Evolutionary conservation across 2,329 filamentous ascomycete genomes (phyloP), one percentile per base, ranked within the genome.

Genomic region (Clonostachys rhizophaga): DNA sequence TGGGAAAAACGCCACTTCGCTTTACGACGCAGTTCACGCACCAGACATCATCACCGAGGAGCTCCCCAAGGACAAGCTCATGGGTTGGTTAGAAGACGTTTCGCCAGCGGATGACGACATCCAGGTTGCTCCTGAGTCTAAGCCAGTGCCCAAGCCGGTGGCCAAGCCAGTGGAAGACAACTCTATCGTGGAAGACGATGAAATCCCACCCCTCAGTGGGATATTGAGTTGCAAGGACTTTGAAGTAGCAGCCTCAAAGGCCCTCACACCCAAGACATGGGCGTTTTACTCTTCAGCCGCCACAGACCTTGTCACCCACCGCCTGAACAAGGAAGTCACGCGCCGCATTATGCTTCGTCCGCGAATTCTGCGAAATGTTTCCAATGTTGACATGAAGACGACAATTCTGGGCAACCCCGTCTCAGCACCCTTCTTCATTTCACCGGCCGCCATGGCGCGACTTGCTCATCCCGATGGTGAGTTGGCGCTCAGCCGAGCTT

Each of bases 241-340:
- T 47, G 71, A 77, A 49, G 50, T 53, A 4, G 60, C 71, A 1
- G 78, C 76, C 1, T 66, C 67, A 7, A 68, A 67, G 35, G 69
- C 67, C 1, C 62, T 74, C 3, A 67, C 64, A 7, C 60, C 63
- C 16, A 78, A 79, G 53, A 71, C 72, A 3, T 79, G 74, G 74
- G 76, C 76, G 0, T 81, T 79, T 52, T 78, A 79, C 54, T 75
- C 72, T 13, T 75, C 74, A 16, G 77, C 75, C 1, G 69, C 75
- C 12, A 78, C 73, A 10, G 76, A 80, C 58, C 59, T 77, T 5
- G 59, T 78, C 48, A 79, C 75, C 2, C 67, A 70, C 3, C 62
- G 70, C 20, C 68, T 70, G 12, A 80, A 78, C 55, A 72, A 71
- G 46, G 67, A 67, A 2, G 64, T 70, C 42, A 71, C 76, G 49